A percentile compares a stretch with the other conserved stretches of the same genome.
These are phyloP conservation scores for Corymbia citriodora DNA, from an alignment of 441 rosid genomes.

Conservation along the genomic window DNA sequence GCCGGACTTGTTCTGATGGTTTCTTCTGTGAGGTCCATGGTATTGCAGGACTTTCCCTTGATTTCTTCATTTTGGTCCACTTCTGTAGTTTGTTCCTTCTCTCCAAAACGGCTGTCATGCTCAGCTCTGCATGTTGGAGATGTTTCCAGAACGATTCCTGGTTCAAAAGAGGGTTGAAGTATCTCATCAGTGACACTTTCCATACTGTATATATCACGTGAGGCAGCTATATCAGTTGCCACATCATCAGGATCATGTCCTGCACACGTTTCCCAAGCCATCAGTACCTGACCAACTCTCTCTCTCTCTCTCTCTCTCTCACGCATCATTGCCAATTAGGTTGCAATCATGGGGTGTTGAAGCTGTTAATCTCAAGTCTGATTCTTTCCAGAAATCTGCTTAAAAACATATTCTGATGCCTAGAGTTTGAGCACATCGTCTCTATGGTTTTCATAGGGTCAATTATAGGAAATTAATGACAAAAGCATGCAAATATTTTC, in stretches of 20 bases:
- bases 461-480: not conserved
- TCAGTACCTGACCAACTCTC: not conserved
- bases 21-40: slow-evolving; percentile 6
- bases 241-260: not conserved
- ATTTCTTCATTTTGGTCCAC: slow-evolving; percentile 6
- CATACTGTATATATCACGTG: not conserved
- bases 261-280: not conserved
- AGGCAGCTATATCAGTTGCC: not conserved
- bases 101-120: not conserved
- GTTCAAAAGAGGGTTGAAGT: not conserved
- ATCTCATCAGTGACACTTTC: not conserved
- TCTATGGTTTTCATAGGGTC: not conserved
- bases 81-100: slow-evolving; percentile 6
- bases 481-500: not conserved
- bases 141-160: not conserved
- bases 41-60: not conserved
- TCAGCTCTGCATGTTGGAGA: not conserved
- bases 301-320: not conserved
- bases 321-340: not conserved
- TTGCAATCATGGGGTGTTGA: not conserved
- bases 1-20: not conserved
- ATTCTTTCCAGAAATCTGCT: not conserved
- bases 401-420: not conserved
- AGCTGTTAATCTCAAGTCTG: not conserved
- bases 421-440: not conserved